These are phyloP conservation scores for Verticillium nonalfalfae DNA, from an alignment of 2,329 filamentous ascomycete species.

Conservation along the genomic window DNA sequence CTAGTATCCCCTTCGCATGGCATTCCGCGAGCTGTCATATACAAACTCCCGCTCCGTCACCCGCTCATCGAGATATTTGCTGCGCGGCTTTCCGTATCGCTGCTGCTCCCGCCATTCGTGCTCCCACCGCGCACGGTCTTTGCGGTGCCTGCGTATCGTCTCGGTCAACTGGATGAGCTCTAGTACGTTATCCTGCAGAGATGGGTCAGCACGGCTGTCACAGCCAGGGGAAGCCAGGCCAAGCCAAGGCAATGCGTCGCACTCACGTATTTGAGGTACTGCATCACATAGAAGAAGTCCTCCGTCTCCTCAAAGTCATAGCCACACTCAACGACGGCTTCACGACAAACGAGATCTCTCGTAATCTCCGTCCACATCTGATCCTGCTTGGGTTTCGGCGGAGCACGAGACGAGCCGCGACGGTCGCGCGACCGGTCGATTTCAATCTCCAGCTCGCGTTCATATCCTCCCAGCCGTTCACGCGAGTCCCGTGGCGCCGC, in stretches of 20 bases:
- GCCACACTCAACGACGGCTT: constrained; percentile 77
- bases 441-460: constrained; percentile 41
- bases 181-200: constrained; percentile 72
- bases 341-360: constrained; percentile 79
- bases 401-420: constrained; percentile 28
- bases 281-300: constrained; percentile 85
- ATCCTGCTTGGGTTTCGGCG: constrained; percentile 36
- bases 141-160: constrained; percentile 63
- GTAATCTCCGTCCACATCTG: constrained; percentile 97
- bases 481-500: constrained; percentile 22
- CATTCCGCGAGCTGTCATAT: constrained; percentile 40
- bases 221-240: background rate
- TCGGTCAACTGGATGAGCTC: constrained; percentile 78
- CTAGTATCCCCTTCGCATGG: background rate
- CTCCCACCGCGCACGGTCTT: constrained; percentile 51
- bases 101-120: constrained; percentile 42
- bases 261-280: constrained; percentile 83
- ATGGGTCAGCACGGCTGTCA: constrained; percentile 21
- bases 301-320: constrained; percentile 91
- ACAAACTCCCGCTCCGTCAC: constrained; percentile 63
- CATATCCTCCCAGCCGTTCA: constrained; percentile 29
- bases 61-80: constrained; percentile 46
- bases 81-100: constrained; percentile 18
- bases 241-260: background rate
- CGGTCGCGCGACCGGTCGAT: constrained; percentile 38